Evolutionary conservation across 2,329 filamentous ascomycete species (phyloP).

Genomic region (Penicillium oxalicum): DNA sequence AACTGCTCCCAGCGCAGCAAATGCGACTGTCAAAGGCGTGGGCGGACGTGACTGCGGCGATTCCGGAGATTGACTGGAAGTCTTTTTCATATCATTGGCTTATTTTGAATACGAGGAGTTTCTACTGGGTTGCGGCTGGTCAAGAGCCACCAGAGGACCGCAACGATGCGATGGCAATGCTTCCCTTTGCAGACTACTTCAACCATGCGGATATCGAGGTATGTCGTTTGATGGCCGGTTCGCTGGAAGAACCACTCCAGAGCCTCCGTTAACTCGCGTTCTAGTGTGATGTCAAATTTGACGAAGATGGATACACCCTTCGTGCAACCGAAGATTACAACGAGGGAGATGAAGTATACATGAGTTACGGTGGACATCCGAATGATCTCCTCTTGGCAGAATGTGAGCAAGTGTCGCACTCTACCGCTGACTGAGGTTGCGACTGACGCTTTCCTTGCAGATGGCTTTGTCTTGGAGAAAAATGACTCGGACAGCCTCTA

Average conservation of each 20-base stretch:
- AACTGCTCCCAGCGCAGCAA: slow-evolving; percentile 47
- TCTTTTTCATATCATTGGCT: slow-evolving; percentile 54
- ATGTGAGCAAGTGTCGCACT: slow-evolving; percentile 27
- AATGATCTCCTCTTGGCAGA: slow-evolving; percentile 41
- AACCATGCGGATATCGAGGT: slow-evolving; percentile 42
- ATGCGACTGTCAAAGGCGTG: slow-evolving; percentile 49
- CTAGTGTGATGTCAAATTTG: slow-evolving; percentile 37
- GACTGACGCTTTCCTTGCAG: slow-evolving; percentile 16
- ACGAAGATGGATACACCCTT: slow-evolving; percentile 32
- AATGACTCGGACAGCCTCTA: slow-evolving; percentile 38
- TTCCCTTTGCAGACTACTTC: slow-evolving; percentile 45
- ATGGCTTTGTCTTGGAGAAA: slow-evolving; percentile 39
- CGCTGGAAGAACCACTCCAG: neutral
- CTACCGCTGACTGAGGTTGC: too few species aligned
- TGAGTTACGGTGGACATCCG: slow-evolving; percentile 41
- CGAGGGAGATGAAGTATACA: slow-evolving; percentile 39
- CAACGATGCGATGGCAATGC: slow-evolving; percentile 43
- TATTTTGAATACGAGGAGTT: slow-evolving; percentile 55
- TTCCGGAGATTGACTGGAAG: slow-evolving; percentile 39
- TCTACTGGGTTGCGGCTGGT: slow-evolving; percentile 50
- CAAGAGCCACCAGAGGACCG: slow-evolving; percentile 32
- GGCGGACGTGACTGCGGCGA: slow-evolving; percentile 38
- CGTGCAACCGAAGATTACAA: slow-evolving; percentile 31
- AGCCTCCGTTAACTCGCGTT: neutral
- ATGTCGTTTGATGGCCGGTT: slow-evolving; percentile 3